These are phyloP conservation scores for Naganishia cerealis DNA, from an alignment of 1,284 basidiomycete species.

Conservation along the genomic window DNA sequence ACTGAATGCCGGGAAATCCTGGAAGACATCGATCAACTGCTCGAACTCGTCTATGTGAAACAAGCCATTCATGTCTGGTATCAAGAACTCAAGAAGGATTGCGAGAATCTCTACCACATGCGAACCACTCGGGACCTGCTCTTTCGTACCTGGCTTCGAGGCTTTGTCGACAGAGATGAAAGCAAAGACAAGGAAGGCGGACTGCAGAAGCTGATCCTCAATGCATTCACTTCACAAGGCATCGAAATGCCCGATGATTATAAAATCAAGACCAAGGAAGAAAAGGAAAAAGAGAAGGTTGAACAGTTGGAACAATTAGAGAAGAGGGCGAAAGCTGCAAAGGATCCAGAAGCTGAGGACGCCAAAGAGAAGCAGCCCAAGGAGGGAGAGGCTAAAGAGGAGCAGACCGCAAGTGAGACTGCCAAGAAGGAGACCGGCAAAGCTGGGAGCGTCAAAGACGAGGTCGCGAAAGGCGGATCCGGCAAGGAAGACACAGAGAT, in stretches of 20 bases:
- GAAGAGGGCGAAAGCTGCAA: slow-evolving; percentile 5
- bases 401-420: background rate
- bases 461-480: background rate
- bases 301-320: slow-evolving; percentile 10
- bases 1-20: slow-evolving; percentile 21
- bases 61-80: slow-evolving; percentile 23
- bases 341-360: slow-evolving; percentile 3
- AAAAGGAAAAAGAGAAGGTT: slow-evolving; percentile 9
- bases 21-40: slow-evolving; percentile 24
- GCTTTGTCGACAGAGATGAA: slow-evolving; percentile 22
- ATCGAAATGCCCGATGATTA: slow-evolving; percentile 25
- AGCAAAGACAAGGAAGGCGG: slow-evolving; percentile 26
- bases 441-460: background rate
- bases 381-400: background rate
- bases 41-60: slow-evolving; percentile 26
- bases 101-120: slow-evolving; percentile 21
- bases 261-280: slow-evolving; percentile 26
- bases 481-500: slow-evolving; percentile 11
- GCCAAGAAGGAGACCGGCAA: slow-evolving; percentile 9
- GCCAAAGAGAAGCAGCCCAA: slow-evolving; percentile 6
- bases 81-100: slow-evolving; percentile 17
- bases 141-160: slow-evolving; percentile 24
- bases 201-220: slow-evolving; percentile 17
- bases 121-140: slow-evolving; percentile 21
- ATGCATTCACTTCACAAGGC: slow-evolving; percentile 9